phyloP scores from a whole-genome alignment of 2,329 filamentous ascomycete species.

The Stemphylium lycopersici region DNA sequence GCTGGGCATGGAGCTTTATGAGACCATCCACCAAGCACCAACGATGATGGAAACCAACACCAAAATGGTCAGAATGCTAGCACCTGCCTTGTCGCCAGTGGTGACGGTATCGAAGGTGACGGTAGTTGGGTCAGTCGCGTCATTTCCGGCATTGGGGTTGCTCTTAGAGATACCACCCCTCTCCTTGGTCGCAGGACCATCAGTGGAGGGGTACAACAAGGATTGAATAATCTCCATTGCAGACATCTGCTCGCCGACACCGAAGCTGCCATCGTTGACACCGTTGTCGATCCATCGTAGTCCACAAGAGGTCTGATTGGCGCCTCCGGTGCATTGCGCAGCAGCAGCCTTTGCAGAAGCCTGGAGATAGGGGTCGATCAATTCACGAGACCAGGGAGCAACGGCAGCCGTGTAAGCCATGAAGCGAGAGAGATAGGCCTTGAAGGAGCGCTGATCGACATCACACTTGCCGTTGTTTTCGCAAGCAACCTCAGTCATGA shows the following conservation, averaged over 20 bases:
- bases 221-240: constrained; percentile 61
- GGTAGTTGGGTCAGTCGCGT: constrained; percentile 35
- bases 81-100: constrained; percentile 70
- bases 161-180: constrained; percentile 61
- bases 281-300: constrained; percentile 52
- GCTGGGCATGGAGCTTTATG: constrained; percentile 25
- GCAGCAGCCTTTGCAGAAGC: constrained; percentile 64
- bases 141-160: constrained; percentile 50
- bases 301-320: constrained; percentile 55
- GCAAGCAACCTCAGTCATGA: constrained; percentile 58
- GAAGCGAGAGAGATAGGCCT: constrained; percentile 53
- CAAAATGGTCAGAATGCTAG: constrained; percentile 67
- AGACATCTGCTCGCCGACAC: constrained; percentile 66
- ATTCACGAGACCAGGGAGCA: constrained; percentile 44
- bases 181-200: constrained; percentile 52
- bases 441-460: constrained; percentile 56
- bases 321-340: constrained; percentile 59
- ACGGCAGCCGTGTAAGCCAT: constrained; percentile 51
- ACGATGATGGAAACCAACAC: constrained; percentile 62
- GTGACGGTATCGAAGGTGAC: constrained; percentile 52
- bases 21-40: constrained; percentile 62
- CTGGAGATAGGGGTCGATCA: constrained; percentile 59
- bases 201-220: constrained; percentile 46
- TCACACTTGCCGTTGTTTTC: constrained; percentile 55
- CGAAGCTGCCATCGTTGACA: constrained; percentile 55